phyloP scores from a whole-genome alignment of 108 stramenopile species.

The Cyclotella baltica region DNA sequence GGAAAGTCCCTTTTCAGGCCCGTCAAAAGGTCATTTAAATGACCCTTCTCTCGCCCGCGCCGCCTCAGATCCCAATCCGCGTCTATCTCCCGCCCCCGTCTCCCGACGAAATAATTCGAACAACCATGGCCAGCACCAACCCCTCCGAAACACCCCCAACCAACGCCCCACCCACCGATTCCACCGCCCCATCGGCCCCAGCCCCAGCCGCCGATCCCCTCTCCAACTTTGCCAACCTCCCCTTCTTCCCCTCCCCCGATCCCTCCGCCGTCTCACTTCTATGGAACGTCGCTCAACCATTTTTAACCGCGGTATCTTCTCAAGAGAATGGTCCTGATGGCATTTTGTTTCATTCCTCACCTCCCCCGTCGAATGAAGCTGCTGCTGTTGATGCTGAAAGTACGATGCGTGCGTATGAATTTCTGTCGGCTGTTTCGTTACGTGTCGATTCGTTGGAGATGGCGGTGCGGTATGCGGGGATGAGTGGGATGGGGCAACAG shows the following conservation, averaged over 20 bases:
- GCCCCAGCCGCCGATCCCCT: not conserved
- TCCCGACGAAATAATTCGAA: too few relatives aligned
- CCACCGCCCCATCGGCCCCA: too few relatives aligned
- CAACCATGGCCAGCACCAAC: too few relatives aligned
- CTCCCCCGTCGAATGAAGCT: not conserved
- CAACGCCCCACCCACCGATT: too few relatives aligned
- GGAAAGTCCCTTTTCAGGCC: too few relatives aligned
- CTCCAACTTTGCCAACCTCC: constrained; percentile 9
- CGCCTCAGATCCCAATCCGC: too few relatives aligned
- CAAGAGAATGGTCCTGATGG: not conserved
- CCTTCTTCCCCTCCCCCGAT: constrained; percentile 3
- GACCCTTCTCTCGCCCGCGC: too few relatives aligned
- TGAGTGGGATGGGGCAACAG: constrained; percentile 2
- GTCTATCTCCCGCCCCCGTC: too few relatives aligned
- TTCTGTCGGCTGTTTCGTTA: not conserved
- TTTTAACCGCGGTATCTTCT: not conserved
- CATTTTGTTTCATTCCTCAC: not conserved
- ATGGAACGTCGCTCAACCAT: constrained; percentile 11
- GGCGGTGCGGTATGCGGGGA: constrained; percentile 9
- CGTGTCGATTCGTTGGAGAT: constrained; percentile 10
- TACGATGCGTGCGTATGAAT: not conserved
- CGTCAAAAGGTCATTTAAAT: too few relatives aligned
- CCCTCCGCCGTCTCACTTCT: constrained; percentile 4
- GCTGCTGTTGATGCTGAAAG: not conserved
- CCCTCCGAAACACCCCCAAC: too few relatives aligned